Percentiles rank a stretch among this genome's conserved stretches.
These are phyloP conservation scores for Heterobasidion occidentale DNA, from an alignment of 1,284 basidiomycete species.

Conservation along the genomic window DNA sequence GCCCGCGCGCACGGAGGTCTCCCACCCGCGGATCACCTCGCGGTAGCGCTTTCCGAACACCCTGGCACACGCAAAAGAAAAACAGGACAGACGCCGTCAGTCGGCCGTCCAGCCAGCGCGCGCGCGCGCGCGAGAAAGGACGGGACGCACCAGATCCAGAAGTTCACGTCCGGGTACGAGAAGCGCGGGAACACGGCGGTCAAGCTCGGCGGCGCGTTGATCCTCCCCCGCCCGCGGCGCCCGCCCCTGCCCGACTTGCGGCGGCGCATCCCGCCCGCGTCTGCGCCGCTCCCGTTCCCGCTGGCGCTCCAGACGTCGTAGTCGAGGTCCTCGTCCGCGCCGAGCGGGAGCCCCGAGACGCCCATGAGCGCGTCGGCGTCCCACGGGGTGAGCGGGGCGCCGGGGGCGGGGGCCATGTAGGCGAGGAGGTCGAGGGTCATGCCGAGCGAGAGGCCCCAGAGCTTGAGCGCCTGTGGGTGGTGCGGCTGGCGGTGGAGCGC, in stretches of 20 bases:
- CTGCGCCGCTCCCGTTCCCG: slow-evolving; percentile 12
- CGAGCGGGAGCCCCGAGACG: slow-evolving; percentile 20
- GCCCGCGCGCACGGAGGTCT: slow-evolving; percentile 69
- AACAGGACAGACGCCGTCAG: neutral
- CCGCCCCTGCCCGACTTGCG: slow-evolving; percentile 1
- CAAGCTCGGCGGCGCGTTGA: slow-evolving; percentile 52
- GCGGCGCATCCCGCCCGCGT: neutral
- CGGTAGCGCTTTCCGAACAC: slow-evolving; percentile 95
- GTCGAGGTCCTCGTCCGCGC: neutral
- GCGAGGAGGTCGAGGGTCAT: slow-evolving; percentile 88
- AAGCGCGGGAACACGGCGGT: slow-evolving; percentile 92
- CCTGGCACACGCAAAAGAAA: slow-evolving; percentile 32
- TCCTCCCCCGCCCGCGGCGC: slow-evolving; percentile 23
- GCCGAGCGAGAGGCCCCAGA: slow-evolving; percentile 94
- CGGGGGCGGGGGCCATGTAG: slow-evolving; percentile 48
- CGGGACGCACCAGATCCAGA: slow-evolving; percentile 86
- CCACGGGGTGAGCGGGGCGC: slow-evolving; percentile 21
- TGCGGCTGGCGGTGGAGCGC: slow-evolving; percentile 15
- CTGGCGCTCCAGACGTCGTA: neutral
- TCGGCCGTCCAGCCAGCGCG: neutral
- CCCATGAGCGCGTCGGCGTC: slow-evolving; percentile 23
- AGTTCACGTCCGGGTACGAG: slow-evolving; percentile 92
- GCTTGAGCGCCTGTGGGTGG: slow-evolving; percentile 49
- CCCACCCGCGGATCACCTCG: slow-evolving; percentile 88
- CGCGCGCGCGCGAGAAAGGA: neutral